Evolutionary conservation across 345 rosid species (phyloP).

Genomic region (Excoecaria agallocha): DNA sequence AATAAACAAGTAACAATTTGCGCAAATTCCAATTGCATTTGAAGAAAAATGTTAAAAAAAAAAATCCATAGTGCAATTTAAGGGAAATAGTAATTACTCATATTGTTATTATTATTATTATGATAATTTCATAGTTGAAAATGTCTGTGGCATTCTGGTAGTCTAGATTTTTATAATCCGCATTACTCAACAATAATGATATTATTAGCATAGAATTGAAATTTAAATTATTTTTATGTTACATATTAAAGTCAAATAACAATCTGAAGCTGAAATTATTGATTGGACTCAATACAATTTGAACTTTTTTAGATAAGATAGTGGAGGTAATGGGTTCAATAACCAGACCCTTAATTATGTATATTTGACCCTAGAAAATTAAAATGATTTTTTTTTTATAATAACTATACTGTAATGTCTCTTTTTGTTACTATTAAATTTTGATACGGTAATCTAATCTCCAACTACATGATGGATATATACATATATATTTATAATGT

Average conservation of each 20-base stretch:
- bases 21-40: no score
- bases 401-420: background rate
- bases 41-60: no score
- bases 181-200: background rate
- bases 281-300: background rate
- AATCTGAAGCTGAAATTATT: background rate
- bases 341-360: no score
- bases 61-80: no score
- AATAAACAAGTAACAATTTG: no score
- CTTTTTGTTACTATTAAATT: conserved; percentile 1
- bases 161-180: no score
- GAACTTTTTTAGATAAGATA: background rate
- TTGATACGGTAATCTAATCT: conserved; percentile 1
- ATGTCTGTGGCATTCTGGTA: no score
- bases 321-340: no score
- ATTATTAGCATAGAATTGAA: background rate
- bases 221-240: no score
- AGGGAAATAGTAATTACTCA: no score
- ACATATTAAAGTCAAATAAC: background rate
- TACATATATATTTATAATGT: background rate
- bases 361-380: background rate
- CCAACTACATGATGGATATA: background rate
- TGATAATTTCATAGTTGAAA: no score
- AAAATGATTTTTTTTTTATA: background rate
- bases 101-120: no score